Percentiles rank a stretch among this genome's conserved stretches.
Conservation (phyloP, 129 eudicot genomes). For the Oenanthe sinensis region DNA sequence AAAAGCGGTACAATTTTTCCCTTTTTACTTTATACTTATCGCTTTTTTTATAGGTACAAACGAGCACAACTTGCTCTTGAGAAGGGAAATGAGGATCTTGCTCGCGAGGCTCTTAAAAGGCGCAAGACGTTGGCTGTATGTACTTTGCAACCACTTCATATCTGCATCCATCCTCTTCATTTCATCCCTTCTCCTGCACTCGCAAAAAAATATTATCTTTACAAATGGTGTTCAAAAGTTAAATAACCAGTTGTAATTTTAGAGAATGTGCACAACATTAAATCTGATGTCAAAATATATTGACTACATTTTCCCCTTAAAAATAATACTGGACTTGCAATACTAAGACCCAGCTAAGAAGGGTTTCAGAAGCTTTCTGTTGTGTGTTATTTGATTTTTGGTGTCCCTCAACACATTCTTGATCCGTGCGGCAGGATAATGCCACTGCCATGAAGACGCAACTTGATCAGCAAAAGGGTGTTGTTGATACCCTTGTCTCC, state of each 20-base stretch:
- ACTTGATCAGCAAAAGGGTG: slow-evolving; percentile 89
- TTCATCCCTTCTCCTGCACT: neutral
- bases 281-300: neutral
- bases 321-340: neutral
- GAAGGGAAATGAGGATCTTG: slow-evolving; percentile 97
- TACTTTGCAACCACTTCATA: neutral
- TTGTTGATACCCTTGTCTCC: slow-evolving; percentile 84
- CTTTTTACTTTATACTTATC: neutral
- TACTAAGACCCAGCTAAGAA: neutral
- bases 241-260: neutral
- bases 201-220: neutral
- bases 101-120: slow-evolving; percentile 96
- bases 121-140: slow-evolving; percentile 96
- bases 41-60: slow-evolving; percentile 47
- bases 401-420: neutral
- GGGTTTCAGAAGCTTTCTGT: neutral
- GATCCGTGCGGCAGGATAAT: slow-evolving; percentile 48
- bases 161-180: neutral
- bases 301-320: neutral
- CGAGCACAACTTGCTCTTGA: slow-evolving; percentile 95
- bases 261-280: neutral
- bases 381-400: neutral
- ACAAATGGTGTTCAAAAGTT: neutral
- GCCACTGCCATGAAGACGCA: slow-evolving; percentile 78
- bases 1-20: neutral